Percentiles rank a stretch among this genome's conserved stretches.
Evolutionary conservation across 306 rosid species (phyloP).

Genomic region (Abrus pulchellus): DNA sequence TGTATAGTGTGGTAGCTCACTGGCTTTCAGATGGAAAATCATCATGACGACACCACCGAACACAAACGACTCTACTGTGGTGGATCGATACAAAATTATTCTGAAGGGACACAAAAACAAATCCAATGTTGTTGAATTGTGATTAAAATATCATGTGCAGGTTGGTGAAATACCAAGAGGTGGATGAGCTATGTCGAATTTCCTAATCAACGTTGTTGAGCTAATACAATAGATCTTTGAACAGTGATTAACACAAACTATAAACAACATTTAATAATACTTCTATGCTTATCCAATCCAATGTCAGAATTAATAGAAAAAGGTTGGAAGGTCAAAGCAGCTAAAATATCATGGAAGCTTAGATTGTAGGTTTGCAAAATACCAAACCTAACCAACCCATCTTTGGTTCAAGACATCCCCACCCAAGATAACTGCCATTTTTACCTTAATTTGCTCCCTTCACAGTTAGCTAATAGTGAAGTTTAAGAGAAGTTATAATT

Average conservation of each 20-base stretch:
- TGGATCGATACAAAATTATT: conserved; percentile 15
- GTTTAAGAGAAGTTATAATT: no score
- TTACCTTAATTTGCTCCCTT: conserved; percentile 39
- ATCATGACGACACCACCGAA: not conserved
- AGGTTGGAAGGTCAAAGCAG: conserved; percentile 47
- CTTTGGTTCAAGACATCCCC: conserved; percentile 1
- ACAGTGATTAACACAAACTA: not conserved
- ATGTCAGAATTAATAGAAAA: conserved; percentile 21
- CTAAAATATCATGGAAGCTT: conserved; percentile 45
- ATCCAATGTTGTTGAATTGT: not conserved
- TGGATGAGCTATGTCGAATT: conserved; percentile 56
- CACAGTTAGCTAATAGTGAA: conserved; percentile 27
- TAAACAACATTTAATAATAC: not conserved
- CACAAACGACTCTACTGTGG: not conserved
- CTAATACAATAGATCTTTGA: conserved; percentile 30
- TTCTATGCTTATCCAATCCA: conserved; percentile 9
- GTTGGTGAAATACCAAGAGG: conserved; percentile 51
- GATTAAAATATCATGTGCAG: conserved; percentile 44
- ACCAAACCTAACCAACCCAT: conserved; percentile 62
- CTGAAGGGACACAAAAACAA: conserved; percentile 16
- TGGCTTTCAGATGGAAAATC: not conserved
- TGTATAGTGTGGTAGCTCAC: not conserved
- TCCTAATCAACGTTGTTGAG: conserved; percentile 49
- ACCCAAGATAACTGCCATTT: conserved; percentile 8
- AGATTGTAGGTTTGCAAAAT: conserved; percentile 53